Evolutionary conservation across 2,329 filamentous ascomycete species (phyloP).

Genomic region (Epichloe hybrida): DNA sequence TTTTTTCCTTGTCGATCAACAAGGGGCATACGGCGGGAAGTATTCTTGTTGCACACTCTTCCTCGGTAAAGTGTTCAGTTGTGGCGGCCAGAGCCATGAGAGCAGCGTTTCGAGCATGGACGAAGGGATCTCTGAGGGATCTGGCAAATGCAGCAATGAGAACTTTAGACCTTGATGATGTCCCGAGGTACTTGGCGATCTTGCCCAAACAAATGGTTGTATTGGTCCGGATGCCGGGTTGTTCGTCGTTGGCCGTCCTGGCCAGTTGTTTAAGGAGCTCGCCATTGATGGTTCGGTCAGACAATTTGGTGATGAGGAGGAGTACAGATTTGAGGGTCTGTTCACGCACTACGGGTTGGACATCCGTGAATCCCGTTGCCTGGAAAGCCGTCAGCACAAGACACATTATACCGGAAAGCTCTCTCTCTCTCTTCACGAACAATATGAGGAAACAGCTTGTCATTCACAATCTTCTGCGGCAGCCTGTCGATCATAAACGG

Average conservation of each 20-base stretch:
- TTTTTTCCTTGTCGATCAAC: constrained; percentile 88
- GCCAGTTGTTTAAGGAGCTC: constrained; percentile 83
- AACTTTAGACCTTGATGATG: constrained; percentile 71
- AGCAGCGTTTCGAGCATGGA: constrained; percentile 83
- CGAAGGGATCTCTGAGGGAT: constrained; percentile 82
- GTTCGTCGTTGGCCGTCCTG: constrained; percentile 94
- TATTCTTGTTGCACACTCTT: constrained; percentile 75
- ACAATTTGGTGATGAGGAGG: constrained; percentile 74
- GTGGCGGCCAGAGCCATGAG: constrained; percentile 79
- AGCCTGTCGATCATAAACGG: constrained; percentile 85
- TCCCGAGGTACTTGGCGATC: constrained; percentile 78
- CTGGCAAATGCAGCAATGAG: constrained; percentile 84
- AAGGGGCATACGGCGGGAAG: constrained; percentile 73
- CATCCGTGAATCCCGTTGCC: constrained; percentile 89
- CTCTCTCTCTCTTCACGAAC: constrained; percentile 30
- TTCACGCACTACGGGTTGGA: constrained; percentile 82
- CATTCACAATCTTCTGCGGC: constrained; percentile 77
- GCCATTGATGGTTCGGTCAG: constrained; percentile 84
- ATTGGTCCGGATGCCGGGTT: constrained; percentile 93
- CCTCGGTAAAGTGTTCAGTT: constrained; percentile 71
- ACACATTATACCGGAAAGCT: background rate
- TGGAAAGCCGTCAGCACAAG: constrained; percentile 20
- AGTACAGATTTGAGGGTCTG: constrained; percentile 93
- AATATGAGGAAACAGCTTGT: constrained; percentile 93
- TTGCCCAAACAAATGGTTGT: constrained; percentile 96